Evolutionary conservation across 768 basidiomycete species (phyloP).

Genomic region (Cyclocybe aegerita): DNA sequence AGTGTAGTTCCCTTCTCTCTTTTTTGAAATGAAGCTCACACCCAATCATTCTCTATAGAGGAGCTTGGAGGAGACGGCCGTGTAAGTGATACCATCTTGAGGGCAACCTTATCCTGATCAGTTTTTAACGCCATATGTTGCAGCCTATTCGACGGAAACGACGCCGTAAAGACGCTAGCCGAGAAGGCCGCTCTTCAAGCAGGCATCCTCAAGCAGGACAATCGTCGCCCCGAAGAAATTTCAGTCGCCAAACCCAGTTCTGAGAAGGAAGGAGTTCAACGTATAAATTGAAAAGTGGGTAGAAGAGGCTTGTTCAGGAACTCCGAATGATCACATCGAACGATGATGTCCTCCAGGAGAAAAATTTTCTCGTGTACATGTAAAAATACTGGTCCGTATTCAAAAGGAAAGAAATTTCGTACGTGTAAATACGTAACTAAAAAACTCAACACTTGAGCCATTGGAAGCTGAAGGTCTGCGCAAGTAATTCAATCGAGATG

Average conservation of each 20-base stretch:
- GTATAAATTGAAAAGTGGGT: too few species aligned
- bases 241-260: too few species aligned
- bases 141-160: slow-evolving; percentile 58
- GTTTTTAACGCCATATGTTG: not conserved
- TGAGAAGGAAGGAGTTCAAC: too few species aligned
- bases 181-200: not conserved
- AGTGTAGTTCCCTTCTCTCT: slow-evolving; percentile 1
- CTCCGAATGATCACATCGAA: too few species aligned
- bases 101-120: not conserved
- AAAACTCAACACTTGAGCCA: slow-evolving; percentile 16
- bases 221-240: too few species aligned
- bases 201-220: too few species aligned
- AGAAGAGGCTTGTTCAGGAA: too few species aligned
- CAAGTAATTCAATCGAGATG: not conserved
- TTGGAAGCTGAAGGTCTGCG: slow-evolving; percentile 21
- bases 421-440: not conserved
- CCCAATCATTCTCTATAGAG: slow-evolving; percentile 25
- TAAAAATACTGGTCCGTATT: not conserved
- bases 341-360: too few species aligned
- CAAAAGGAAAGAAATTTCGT: not conserved
- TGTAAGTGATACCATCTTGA: slow-evolving; percentile 18
- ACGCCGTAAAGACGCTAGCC: slow-evolving; percentile 12
- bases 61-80: slow-evolving; percentile 64
- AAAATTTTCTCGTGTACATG: not conserved
- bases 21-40: not conserved